These are phyloP conservation scores for Colletotrichum sp. DNA, from an alignment of 2,329 filamentous ascomycete species.

Conservation along the genomic window DNA sequence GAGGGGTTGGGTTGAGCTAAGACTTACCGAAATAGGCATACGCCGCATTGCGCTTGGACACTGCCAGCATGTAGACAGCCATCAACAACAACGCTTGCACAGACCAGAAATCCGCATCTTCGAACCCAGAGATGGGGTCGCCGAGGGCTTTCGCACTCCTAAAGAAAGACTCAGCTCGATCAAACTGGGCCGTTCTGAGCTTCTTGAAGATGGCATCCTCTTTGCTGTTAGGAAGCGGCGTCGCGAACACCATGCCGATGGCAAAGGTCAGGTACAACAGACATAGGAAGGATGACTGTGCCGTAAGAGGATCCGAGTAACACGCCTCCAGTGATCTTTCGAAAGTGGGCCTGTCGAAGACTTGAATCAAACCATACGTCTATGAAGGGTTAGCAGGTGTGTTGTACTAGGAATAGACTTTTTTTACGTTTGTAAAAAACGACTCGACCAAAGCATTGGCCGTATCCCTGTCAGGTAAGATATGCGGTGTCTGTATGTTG, in stretches of 20 bases:
- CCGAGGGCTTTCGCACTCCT: conserved; percentile 60
- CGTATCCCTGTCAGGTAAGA: conserved; percentile 60
- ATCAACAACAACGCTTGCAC: conserved; percentile 69
- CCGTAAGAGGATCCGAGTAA: conserved; percentile 57
- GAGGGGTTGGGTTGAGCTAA: not conserved
- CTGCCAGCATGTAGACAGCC: conserved; percentile 66
- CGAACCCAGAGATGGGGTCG: conserved; percentile 52
- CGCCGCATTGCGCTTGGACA: conserved; percentile 67
- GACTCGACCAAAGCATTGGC: conserved; percentile 60
- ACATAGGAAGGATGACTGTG: conserved; percentile 59
- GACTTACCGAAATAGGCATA: conserved; percentile 64
- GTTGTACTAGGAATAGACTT: not conserved
- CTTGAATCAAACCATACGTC: conserved; percentile 65
- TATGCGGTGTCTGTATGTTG: conserved; percentile 50
- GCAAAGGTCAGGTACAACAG: conserved; percentile 67
- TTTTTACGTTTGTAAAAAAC: conserved; percentile 63
- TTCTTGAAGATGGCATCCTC: conserved; percentile 57
- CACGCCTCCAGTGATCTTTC: conserved; percentile 53
- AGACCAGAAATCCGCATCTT: conserved; percentile 69
- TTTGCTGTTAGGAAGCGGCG: conserved; percentile 50
- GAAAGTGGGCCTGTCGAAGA: conserved; percentile 60
- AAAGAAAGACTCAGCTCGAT: conserved; percentile 68
- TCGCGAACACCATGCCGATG: conserved; percentile 65
- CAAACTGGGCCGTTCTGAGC: conserved; percentile 50
- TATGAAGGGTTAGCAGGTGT: conserved; percentile 28